Evolutionary conservation across 2,329 filamentous ascomycete genomes (phyloP), one percentile per base, ranked within the genome.

Genomic region (Pseudogymnoascus sp.): DNA sequence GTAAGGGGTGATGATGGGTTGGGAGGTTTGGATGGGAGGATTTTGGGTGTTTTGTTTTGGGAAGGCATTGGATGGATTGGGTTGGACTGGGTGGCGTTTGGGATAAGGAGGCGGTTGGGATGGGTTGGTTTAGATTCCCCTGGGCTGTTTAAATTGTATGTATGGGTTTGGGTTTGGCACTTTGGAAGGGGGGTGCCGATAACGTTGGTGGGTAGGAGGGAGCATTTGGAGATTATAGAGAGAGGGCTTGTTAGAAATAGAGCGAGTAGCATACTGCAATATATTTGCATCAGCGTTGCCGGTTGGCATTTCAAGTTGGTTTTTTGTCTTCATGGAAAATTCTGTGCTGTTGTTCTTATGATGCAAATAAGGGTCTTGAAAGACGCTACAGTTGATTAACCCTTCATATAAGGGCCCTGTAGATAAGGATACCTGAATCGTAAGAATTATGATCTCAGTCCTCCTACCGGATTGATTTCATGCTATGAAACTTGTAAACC

Each of bases 251-350:
- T 52, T 52, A 52, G 45, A 49, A 25, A n/a, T 23, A 52, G 23
- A 52, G 23, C 45, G 14, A 52, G 25, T 16, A 52, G 45, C 45
- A 52, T 52, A 52, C 45, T 30, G 45, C 45, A 52, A 52, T 52
- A 52, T 52, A 52, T 33, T 33, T 52, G 45, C 45, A 52, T 52
- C 45, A 52, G 45, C 45, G 45, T 52, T 52, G 45, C 45, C n/a
- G 12, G 25, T 52, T 52, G 45, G 45, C 25, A 52, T 30, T 52
- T 52, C 6, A 52, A 16, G n/a, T 19, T 52, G n/a, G 11, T 52
- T 30, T 5, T 5, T 16, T 2, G 7, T 14, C 11, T 16, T 30
- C 3, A 16, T 30, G 14, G 25, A 16, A 16, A 16, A 28, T 4
- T 28, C 30, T 30, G 45, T 30, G 45, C 2, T 52, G 2, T 16